Evolutionary conservation across 495 filamentous ascomycete species (phyloP).

Genomic region (Aspergillus bridgeri): DNA sequence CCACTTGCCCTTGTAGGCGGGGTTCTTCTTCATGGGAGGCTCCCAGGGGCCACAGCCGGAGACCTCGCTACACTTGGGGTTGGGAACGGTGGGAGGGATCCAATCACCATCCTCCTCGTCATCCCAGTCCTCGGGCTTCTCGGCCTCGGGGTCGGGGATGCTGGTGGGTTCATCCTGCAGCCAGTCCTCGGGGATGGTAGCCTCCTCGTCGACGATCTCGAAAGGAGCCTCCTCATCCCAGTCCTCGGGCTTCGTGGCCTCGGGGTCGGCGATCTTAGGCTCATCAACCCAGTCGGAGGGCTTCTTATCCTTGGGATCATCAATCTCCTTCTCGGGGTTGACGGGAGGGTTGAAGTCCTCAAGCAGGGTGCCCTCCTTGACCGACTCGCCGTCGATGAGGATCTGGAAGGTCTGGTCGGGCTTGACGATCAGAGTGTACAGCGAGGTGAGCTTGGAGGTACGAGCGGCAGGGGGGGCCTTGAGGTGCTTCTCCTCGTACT

Average conservation of each 20-base stretch:
- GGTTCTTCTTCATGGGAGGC: slow-evolving; percentile 91
- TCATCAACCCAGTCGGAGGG: slow-evolving; percentile 95
- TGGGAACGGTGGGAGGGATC: slow-evolving; percentile 87
- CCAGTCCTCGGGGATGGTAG: slow-evolving; percentile 92
- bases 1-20: slow-evolving; percentile 99
- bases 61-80: slow-evolving; percentile 91
- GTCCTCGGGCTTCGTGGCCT: slow-evolving; percentile 93
- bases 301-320: slow-evolving; percentile 93
- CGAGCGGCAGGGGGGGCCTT: slow-evolving; percentile 76
- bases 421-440: slow-evolving; percentile 95
- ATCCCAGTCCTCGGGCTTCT: slow-evolving; percentile 99
- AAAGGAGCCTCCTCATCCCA: slow-evolving; percentile 99
- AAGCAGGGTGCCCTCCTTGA: slow-evolving; percentile 85
- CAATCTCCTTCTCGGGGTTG: slow-evolving; percentile 95
- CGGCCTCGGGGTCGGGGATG: slow-evolving; percentile 90
- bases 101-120: slow-evolving; percentile 99
- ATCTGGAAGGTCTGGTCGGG: slow-evolving; percentile 94
- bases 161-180: slow-evolving; percentile 83
- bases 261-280: slow-evolving; percentile 83
- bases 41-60: slow-evolving; percentile 95
- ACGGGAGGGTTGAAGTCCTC: slow-evolving; percentile 92
- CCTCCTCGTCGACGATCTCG: slow-evolving; percentile 92
- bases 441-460: slow-evolving; percentile 83
- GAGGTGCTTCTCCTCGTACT: slow-evolving; percentile 99
- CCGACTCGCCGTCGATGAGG: slow-evolving; percentile 78